A percentile compares a stretch with the other conserved stretches of the same genome.
Evolutionary conservation across 169 alveolate species (phyloP).

Genomic region (Eimeria falciformis): DNA sequence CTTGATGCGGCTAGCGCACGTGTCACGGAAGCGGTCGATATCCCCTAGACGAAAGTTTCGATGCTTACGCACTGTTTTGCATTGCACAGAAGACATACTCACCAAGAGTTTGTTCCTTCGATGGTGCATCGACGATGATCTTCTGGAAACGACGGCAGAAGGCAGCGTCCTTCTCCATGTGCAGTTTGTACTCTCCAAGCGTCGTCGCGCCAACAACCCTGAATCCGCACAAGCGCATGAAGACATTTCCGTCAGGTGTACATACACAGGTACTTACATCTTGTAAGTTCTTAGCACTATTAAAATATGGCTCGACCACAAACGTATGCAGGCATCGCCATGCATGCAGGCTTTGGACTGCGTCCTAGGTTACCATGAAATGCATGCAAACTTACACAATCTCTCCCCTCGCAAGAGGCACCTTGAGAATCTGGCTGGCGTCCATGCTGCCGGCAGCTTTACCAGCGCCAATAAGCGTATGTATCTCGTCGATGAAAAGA

Average conservation of each 20-base stretch:
- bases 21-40: too few relatives aligned
- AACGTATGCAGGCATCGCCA: too few relatives aligned
- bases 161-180: slow-evolving; percentile 91
- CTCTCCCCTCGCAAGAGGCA: slow-evolving; percentile 93
- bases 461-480: slow-evolving; percentile 89
- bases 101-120: background rate
- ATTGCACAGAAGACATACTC: background rate
- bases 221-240: background rate
- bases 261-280: too few relatives aligned
- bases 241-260: too few relatives aligned
- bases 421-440: slow-evolving; percentile 93
- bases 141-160: slow-evolving; percentile 91
- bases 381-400: slow-evolving; percentile 84
- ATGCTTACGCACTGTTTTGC: too few relatives aligned
- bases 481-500: slow-evolving; percentile 91
- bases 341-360: too few relatives aligned
- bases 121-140: slow-evolving; percentile 12
- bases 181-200: slow-evolving; percentile 88
- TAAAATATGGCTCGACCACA: too few relatives aligned
- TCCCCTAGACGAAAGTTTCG: too few relatives aligned
- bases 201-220: slow-evolving; percentile 93
- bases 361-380: too few relatives aligned
- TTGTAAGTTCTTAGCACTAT: too few relatives aligned
- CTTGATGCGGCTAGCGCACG: too few relatives aligned
- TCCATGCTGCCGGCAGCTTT: slow-evolving; percentile 92